A percentile compares a stretch with the other conserved stretches of the same genome.
These are phyloP conservation scores for Emergomyces africanus DNA, from an alignment of 2,329 filamentous ascomycete genomes.

Conservation along the genomic window DNA sequence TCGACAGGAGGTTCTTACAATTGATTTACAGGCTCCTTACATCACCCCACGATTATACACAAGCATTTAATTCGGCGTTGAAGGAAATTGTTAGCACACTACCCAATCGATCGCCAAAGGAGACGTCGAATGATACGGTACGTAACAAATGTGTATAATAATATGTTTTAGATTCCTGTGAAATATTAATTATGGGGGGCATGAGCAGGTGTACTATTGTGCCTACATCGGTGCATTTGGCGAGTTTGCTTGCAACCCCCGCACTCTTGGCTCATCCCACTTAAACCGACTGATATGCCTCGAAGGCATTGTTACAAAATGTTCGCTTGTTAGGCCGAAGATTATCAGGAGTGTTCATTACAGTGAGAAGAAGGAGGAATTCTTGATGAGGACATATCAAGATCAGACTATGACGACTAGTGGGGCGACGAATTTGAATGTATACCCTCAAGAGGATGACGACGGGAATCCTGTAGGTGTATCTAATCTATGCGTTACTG, in stretches of 20 bases:
- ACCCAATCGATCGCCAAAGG: constrained; percentile 59
- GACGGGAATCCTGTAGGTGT: constrained; percentile 62
- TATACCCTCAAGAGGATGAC: constrained; percentile 89
- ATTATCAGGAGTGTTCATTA: constrained; percentile 98
- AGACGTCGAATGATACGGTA: constrained; percentile 62
- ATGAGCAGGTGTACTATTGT: constrained; percentile 65
- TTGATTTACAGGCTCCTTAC: constrained; percentile 47
- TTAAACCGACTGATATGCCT: constrained; percentile 96
- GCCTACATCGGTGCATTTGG: constrained; percentile 96
- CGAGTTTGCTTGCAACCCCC: constrained; percentile 84
- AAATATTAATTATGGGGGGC: background rate
- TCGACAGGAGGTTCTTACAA: background rate
- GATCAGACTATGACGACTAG: constrained; percentile 95
- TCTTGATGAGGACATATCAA: constrained; percentile 79
- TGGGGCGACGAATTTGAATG: constrained; percentile 74
- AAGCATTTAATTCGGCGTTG: constrained; percentile 81
- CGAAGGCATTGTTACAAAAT: constrained; percentile 94
- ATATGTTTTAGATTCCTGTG: background rate
- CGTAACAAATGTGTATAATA: constrained; percentile 8
- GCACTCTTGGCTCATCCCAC: constrained; percentile 76
- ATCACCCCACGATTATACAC: constrained; percentile 73
- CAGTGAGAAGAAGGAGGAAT: constrained; percentile 74
- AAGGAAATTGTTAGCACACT: constrained; percentile 78
- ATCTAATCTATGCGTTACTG: background rate
- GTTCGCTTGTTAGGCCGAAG: constrained; percentile 89